Conservation (phyloP, 2,329 filamentous ascomycete genomes). For the Cercospora sesami region DNA sequence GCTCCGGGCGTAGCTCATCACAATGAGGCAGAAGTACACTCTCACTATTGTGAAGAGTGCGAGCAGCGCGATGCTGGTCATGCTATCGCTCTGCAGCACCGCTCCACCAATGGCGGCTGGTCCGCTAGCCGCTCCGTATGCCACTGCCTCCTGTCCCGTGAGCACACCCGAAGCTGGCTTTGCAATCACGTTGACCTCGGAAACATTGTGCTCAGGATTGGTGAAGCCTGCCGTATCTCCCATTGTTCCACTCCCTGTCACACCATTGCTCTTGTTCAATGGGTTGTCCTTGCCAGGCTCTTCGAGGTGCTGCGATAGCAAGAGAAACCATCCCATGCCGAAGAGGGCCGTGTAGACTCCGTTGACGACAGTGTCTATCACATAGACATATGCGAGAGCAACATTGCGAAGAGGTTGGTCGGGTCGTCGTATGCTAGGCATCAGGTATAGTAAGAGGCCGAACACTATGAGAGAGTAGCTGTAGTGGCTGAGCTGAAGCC, state of each 20-base stretch:
- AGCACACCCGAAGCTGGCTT: conserved; percentile 48
- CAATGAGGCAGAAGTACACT: conserved; percentile 79
- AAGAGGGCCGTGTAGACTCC: conserved; percentile 79
- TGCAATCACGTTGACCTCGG: conserved; percentile 56
- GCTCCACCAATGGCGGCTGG: conserved; percentile 57
- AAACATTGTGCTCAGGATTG: conserved; percentile 59
- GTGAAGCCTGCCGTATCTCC: conserved; percentile 66
- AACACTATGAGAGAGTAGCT: conserved; percentile 78
- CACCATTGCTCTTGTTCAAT: conserved; percentile 46
- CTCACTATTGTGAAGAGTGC: conserved; percentile 71
- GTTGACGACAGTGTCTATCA: conserved; percentile 79
- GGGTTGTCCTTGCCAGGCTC: conserved; percentile 33
- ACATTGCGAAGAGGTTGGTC: conserved; percentile 67
- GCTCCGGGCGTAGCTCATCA: conserved; percentile 78
- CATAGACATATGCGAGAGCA: conserved; percentile 79
- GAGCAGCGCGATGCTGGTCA: conserved; percentile 77
- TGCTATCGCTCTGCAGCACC: conserved; percentile 64
- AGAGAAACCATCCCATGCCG: conserved; percentile 80
- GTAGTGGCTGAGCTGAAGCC: conserved; percentile 86
- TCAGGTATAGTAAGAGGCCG: conserved; percentile 65
- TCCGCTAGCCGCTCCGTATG: conserved; percentile 45
- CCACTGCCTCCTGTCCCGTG: conserved; percentile 56
- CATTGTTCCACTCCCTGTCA: conserved; percentile 56
- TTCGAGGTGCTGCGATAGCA: conserved; percentile 61
- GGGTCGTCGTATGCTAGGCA: conserved; percentile 70